Percentiles rank a stretch among this genome's conserved stretches.
These are phyloP conservation scores for Alternaria solani DNA, from an alignment of 2,329 filamentous ascomycete species.

Conservation along the genomic window DNA sequence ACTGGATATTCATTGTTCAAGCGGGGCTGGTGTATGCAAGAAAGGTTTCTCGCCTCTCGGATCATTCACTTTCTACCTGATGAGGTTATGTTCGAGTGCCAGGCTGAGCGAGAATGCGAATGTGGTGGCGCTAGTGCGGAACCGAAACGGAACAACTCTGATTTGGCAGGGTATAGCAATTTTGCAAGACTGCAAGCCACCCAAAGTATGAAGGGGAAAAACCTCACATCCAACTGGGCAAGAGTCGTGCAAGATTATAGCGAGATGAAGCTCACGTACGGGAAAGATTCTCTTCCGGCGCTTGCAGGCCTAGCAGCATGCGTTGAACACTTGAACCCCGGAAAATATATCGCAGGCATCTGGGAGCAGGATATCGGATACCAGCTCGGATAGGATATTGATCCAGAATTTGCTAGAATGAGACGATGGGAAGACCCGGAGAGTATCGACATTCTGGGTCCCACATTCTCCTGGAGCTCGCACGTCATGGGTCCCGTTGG, in stretches of 20 bases:
- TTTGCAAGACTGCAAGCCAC: background rate
- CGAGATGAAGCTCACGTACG: background rate
- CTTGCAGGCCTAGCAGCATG: background rate
- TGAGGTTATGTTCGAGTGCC: background rate
- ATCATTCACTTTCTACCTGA: background rate
- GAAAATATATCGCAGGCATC: background rate
- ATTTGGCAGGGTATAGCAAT: no score
- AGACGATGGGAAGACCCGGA: background rate
- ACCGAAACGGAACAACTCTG: no score
- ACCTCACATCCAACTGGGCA: accelerated
- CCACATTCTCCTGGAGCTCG: background rate
- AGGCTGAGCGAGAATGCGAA: background rate
- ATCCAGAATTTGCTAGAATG: background rate
- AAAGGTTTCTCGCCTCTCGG: background rate
- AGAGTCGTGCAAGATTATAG: background rate
- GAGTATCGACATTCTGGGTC: background rate
- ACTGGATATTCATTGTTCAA: no score
- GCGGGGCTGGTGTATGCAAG: no score
- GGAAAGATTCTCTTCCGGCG: accelerated
- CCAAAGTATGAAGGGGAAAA: no score
- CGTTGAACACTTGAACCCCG: background rate
- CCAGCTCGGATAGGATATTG: background rate
- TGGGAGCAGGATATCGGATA: background rate
- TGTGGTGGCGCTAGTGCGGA: background rate
- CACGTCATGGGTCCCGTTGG: accelerated